A percentile compares a stretch with the other conserved stretches of the same genome.
phyloP scores from a whole-genome alignment of 768 basidiomycete genomes.

The Russula abietina region DNA sequence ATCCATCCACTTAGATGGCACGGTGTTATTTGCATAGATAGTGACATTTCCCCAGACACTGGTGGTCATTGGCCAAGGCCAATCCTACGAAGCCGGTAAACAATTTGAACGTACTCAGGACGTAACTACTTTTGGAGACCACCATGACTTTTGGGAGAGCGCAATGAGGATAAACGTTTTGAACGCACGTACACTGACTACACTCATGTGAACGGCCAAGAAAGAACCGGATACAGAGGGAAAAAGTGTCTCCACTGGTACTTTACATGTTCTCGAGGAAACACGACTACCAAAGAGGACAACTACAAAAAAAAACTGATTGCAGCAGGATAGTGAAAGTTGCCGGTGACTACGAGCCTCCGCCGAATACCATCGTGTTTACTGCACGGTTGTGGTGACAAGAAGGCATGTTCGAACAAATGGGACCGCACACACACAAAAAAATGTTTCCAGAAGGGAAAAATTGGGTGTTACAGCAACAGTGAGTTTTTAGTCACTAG shows the following conservation, averaged over 20 bases:
- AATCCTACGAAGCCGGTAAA: background rate
- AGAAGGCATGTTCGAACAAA: too few relatives aligned
- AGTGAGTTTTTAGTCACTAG: too few relatives aligned
- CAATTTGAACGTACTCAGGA: slow-evolving; percentile 2
- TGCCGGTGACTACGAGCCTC: too few relatives aligned
- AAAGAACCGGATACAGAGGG: slow-evolving; percentile 11
- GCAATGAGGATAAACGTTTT: background rate
- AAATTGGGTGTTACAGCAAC: too few relatives aligned
- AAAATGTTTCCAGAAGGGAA: too few relatives aligned
- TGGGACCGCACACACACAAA: too few relatives aligned
- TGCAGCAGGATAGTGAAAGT: too few relatives aligned
- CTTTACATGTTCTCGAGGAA: slow-evolving; percentile 8
- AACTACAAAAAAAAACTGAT: background rate
- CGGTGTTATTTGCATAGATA: slow-evolving; percentile 16
- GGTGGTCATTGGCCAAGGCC: background rate
- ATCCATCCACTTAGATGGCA: too few relatives aligned
- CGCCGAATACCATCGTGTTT: too few relatives aligned
- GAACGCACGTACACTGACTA: slow-evolving; percentile 6
- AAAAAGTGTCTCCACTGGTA: slow-evolving; percentile 11
- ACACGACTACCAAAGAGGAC: too few relatives aligned
- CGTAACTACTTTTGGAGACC: slow-evolving; percentile 11
- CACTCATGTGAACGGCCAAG: slow-evolving; percentile 17
- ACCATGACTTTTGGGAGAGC: background rate
- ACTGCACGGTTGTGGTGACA: too few relatives aligned
- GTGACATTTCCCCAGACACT: slow-evolving; percentile 14